Evolutionary conservation across 345 rosid species (phyloP).

Genomic region (Corchorus capsularis): DNA sequence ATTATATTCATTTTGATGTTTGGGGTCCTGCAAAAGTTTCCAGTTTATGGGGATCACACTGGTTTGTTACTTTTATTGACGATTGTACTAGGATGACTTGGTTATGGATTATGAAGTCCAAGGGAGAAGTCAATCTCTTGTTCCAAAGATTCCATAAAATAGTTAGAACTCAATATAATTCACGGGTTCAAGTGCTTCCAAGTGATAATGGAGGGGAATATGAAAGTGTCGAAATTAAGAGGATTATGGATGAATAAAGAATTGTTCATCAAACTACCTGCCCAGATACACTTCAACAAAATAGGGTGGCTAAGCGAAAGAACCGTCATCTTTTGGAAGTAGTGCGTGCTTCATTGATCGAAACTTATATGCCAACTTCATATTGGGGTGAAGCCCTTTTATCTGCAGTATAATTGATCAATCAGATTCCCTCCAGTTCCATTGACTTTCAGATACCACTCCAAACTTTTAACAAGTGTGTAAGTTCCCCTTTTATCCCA

Average conservation of each 20-base stretch:
- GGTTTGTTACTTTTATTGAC: slow-evolving; percentile 19
- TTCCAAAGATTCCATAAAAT: slow-evolving; percentile 10
- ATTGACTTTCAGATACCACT: not conserved
- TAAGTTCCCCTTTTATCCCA: not conserved
- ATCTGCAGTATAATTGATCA: not conserved
- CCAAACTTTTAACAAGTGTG: not conserved
- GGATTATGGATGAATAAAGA: not conserved
- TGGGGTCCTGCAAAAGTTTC: not conserved
- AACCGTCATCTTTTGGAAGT: slow-evolving; percentile 12
- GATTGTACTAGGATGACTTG: slow-evolving; percentile 14
- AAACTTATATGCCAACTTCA: not conserved
- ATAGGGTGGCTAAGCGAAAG: not conserved
- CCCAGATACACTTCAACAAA: not conserved
- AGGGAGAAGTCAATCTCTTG: not conserved
- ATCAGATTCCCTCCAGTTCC: not conserved
- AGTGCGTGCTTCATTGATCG: not conserved
- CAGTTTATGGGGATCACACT: not conserved
- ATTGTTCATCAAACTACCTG: slow-evolving; percentile 8
- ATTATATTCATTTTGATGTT: slow-evolving; percentile 11
- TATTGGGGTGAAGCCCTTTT: slow-evolving; percentile 1
- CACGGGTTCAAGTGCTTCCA: not conserved
- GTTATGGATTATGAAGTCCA: slow-evolving; percentile 4
- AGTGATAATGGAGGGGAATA: slow-evolving; percentile 14
- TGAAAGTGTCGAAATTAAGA: not conserved
- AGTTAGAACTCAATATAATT: not conserved